These are phyloP conservation scores for Torrubiella hemipterigena DNA, from an alignment of 2,329 filamentous ascomycete genomes.

Conservation along the genomic window DNA sequence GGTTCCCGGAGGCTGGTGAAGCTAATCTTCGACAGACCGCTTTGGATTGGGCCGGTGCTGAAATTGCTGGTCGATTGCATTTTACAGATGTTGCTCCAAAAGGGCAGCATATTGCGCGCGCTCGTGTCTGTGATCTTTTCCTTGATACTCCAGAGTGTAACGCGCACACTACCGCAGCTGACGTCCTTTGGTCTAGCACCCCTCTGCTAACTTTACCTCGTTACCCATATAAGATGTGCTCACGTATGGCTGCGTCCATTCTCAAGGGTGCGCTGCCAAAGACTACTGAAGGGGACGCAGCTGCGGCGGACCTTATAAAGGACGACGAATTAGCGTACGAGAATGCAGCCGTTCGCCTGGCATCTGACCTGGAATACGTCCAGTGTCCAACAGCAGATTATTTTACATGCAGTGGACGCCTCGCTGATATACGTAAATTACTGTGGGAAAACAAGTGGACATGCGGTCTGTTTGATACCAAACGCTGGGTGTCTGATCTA, in stretches of 20 bases:
- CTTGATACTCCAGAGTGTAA: constrained; percentile 97
- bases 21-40: constrained; percentile 73
- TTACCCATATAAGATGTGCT: constrained; percentile 98
- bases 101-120: constrained; percentile 82
- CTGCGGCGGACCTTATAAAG: constrained; percentile 66
- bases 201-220: constrained; percentile 81
- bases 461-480: constrained; percentile 83
- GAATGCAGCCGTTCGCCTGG: constrained; percentile 58
- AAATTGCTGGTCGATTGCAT: constrained; percentile 75
- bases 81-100: constrained; percentile 98
- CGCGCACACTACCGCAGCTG: constrained; percentile 91
- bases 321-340: constrained; percentile 75
- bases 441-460: constrained; percentile 76
- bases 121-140: constrained; percentile 86
- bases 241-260: constrained; percentile 93
- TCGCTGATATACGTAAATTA: constrained; percentile 68
- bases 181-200: constrained; percentile 92
- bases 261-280: constrained; percentile 78
- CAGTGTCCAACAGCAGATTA: constrained; percentile 26
- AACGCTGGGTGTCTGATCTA: constrained; percentile 79
- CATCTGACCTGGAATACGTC: constrained; percentile 48
- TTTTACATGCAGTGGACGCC: constrained; percentile 50
- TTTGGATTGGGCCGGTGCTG: constrained; percentile 67
- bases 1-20: constrained; percentile 90
- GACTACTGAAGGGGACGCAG: constrained; percentile 49